Conservation (phyloP, 257 asterid species). For the Anisodus acutangulus region DNA sequence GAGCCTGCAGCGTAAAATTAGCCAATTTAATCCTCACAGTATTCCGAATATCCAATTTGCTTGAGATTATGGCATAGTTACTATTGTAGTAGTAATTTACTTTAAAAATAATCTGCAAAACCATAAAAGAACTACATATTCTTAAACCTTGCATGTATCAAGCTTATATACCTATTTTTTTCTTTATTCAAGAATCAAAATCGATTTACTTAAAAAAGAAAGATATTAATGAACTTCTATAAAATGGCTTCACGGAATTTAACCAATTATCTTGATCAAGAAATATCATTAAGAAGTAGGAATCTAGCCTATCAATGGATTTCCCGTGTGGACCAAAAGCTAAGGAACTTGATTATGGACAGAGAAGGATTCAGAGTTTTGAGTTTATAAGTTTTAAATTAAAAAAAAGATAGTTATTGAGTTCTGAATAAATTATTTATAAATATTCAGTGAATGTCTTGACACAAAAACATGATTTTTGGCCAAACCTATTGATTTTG, state of each 20-base stretch:
- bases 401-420: too few relatives aligned
- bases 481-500: neutral
- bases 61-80: too few relatives aligned
- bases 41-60: too few relatives aligned
- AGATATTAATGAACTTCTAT: neutral
- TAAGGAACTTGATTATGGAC: neutral
- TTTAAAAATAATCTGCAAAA: too few relatives aligned
- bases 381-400: neutral
- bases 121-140: too few relatives aligned
- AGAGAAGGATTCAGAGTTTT: neutral
- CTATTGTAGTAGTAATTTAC: too few relatives aligned
- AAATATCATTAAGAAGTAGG: neutral
- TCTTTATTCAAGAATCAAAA: neutral
- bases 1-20: too few relatives aligned
- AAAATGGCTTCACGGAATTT: neutral
- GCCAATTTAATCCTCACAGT: too few relatives aligned
- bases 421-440: neutral
- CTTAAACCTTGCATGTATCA: too few relatives aligned
- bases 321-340: neutral
- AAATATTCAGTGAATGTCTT: neutral
- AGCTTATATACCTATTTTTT: too few relatives aligned
- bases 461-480: neutral
- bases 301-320: neutral
- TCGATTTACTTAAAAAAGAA: neutral
- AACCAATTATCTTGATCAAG: neutral